Base-by-base conservation (phyloP, 495 filamentous ascomycete species). In the Penicillium manginii region DNA sequence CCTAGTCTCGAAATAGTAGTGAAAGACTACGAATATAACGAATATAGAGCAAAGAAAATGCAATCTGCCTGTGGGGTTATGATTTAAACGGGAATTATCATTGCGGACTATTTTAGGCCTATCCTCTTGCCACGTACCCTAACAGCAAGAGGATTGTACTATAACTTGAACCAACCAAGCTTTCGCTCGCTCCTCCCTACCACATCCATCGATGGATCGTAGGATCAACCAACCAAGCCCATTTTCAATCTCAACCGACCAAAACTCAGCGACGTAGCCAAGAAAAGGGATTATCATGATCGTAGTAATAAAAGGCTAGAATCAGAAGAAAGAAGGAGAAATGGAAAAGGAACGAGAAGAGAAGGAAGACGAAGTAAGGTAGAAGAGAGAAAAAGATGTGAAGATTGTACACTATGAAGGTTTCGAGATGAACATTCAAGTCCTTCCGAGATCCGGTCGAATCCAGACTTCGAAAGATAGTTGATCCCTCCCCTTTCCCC, bases 341-440 rank as follows among this genome's bases (percentile, higher is more conserved):
- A 35, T 14, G 32, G 35, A 39, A 17, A 10, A 49, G 14, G 17
- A 35, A 35, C 18, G 55, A 35, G 39, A 40, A 54, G 37, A 29
- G 22, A 48, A 54, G 43, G 39, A 40, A 54, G 37, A 29, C 18
- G 45, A 54, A 47, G 51, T n/a, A n/a, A 59, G 53, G 14, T 47
- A 39, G 45, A 31, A 47, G 37, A 59, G 23, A 22, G 42, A 60
- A 60, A 54, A 48, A 62, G 50, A 50, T 62, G 53, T 68, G 59
- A 69, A 71, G 39, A 77, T 77, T 77, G 72, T 71, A 69, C 67
- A 67, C 62, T 64, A 70, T 67, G 68, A 67, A 70, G 58, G 33
- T 33, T 50, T 60, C 23, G 57, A 54, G 45, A 47, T 47, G 21
- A 47, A 47, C 21, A 47, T 47, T 19, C 45, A 47, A 11, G 19